These are phyloP conservation scores for Albatrellus sp. DNA, from an alignment of 1,284 basidiomycete genomes.

Conservation along the genomic window DNA sequence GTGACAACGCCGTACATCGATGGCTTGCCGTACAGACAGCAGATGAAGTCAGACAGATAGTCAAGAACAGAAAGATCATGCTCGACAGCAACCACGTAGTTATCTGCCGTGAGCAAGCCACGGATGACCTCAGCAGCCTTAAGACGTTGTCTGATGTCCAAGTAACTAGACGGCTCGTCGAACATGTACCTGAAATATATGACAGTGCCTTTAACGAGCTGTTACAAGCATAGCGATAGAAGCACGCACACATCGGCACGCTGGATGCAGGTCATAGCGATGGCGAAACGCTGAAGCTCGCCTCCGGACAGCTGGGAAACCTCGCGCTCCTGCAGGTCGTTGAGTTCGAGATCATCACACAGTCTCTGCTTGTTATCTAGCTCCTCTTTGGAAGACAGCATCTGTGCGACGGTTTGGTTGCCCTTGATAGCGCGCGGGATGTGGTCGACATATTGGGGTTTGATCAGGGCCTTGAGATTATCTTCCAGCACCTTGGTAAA, in stretches of 20 bases:
- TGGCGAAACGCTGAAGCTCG: constrained; percentile 93
- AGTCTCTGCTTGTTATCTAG: constrained; percentile 75
- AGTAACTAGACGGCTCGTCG: constrained; percentile 93
- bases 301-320: constrained; percentile 83
- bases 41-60: constrained; percentile 95
- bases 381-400: constrained; percentile 84
- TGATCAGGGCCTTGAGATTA: constrained; percentile 94
- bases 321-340: constrained; percentile 75
- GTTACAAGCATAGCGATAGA: not conserved
- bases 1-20: constrained; percentile 97
- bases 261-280: constrained; percentile 89
- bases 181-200: constrained; percentile 71
- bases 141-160: constrained; percentile 90
- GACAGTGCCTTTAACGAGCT: not conserved
- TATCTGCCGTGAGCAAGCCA: constrained; percentile 62
- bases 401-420: constrained; percentile 70
- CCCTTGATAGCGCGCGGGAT: constrained; percentile 94
- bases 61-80: constrained; percentile 96
- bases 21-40: constrained; percentile 92
- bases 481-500: constrained; percentile 98
- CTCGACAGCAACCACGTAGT: constrained; percentile 93
- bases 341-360: constrained; percentile 77
- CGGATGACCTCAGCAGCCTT: constrained; percentile 95
- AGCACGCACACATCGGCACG: constrained; percentile 73
- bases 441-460: constrained; percentile 98